Evolutionary conservation across 371 early-diverging fungal genomes (phyloP), one percentile per base, ranked within the genome.

Genomic region (Mortierella sp.): DNA sequence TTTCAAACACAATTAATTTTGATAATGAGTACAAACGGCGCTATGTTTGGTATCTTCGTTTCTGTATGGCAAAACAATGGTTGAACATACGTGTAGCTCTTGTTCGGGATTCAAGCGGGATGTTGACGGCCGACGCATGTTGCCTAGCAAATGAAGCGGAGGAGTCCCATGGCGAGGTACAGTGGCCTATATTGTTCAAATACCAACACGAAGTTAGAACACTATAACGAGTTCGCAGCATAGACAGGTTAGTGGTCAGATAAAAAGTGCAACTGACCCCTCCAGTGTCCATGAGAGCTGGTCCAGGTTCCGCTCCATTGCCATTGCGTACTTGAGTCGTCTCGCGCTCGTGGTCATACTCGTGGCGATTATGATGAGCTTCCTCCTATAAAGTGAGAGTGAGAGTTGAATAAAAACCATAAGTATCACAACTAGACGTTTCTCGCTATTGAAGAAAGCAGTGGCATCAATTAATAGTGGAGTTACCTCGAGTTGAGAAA

Each of bases 321-420:
- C 65, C 76, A 55, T 76, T 84, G 32, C 85, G 77, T 72, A 85
- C 82, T 79, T 82, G 86, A 29, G 86, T 85, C 46, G 79, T 79
- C 70, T 85, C 86, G 43, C 86, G 58, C 60, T 85, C 86, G 35
- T 85, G 86, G 43, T 85, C 82, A 71, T 85, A 85, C 51, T 85
- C 86, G 51, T 85, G 86, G 49, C 79, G 78, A 60, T 85, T 85
- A 51, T 81, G 86, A 70, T 85, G 86, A 12, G 65, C 74, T 41
- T 85, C 86, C 27, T 85, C 86, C 86, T 85, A 70, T 27, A 24
- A 38, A 46, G 38, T 35, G 5, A 49, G 41, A 63, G 51, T 6
- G 21, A 51, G 21, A 51, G 16, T 51, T 51, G 21, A 49, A 74
- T 3, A 32, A 51, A 60, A 32, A n/a, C 7, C 24, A 35, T 65